Conservation (phyloP, 1,139 yeast species). For the Suhomyces coccinellae region DNA sequence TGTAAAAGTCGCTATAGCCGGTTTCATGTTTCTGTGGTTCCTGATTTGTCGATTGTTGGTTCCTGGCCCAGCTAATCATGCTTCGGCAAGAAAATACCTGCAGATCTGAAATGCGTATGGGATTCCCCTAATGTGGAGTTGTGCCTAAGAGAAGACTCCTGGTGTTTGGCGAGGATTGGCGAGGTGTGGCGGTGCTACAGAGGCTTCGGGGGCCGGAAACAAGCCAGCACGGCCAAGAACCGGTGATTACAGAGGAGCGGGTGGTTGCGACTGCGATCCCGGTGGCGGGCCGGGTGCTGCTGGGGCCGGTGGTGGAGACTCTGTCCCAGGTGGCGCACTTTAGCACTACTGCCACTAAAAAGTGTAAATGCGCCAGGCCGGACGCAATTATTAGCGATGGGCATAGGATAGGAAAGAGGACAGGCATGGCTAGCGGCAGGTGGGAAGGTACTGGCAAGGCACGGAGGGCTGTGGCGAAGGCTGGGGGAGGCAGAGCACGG, state of each 20-base stretch:
- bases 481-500: background rate
- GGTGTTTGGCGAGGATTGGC: too few relatives aligned
- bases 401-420: too few relatives aligned
- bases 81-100: conserved; percentile 2
- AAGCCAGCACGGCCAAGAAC: too few relatives aligned
- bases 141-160: background rate
- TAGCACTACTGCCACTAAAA: conserved; percentile 1
- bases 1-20: background rate
- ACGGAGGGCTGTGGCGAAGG: background rate
- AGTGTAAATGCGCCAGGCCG: conserved; percentile 1
- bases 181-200: too few relatives aligned
- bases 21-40: conserved; percentile 3
- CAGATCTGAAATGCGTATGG: conserved; percentile 6
- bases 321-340: conserved; percentile 1
- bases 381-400: conserved; percentile 1
- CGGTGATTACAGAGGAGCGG: too few relatives aligned
- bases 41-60: conserved; percentile 3
- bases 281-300: background rate
- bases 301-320: background rate
- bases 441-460: too few relatives aligned
- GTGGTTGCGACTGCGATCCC: too few relatives aligned
- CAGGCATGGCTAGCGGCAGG: too few relatives aligned
- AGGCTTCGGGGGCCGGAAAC: too few relatives aligned
- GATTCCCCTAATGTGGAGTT: conserved; percentile 4
- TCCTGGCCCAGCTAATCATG: conserved; percentile 3